A percentile compares a stretch with the other conserved stretches of the same genome.
Conservation (phyloP, 2,329 filamentous ascomycete species). For the Fonsecaea erecta region DNA sequence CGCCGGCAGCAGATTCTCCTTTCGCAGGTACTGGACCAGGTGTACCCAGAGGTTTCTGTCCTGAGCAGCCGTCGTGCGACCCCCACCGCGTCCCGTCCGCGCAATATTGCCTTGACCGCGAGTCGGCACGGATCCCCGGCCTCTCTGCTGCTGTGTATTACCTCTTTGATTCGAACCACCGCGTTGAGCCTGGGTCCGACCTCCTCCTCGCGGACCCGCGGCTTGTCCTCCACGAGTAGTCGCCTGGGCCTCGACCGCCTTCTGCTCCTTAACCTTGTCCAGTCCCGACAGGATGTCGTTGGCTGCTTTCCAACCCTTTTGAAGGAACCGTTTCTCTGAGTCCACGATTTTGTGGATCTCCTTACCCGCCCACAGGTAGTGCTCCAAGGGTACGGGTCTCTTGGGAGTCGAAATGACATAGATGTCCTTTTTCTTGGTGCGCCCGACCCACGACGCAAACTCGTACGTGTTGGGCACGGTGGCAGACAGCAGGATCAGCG, state of each 20-base stretch:
- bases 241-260: slow-evolving; percentile 52
- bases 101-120: slow-evolving; percentile 83
- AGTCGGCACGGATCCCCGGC: slow-evolving; percentile 58
- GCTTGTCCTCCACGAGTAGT: slow-evolving; percentile 40
- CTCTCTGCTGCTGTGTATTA: slow-evolving; percentile 57
- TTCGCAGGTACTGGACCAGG: slow-evolving; percentile 86
- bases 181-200: slow-evolving; percentile 56
- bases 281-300: slow-evolving; percentile 80
- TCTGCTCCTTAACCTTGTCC: slow-evolving; percentile 71
- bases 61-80: slow-evolving; percentile 85
- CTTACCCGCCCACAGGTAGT: slow-evolving; percentile 95
- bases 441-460: slow-evolving; percentile 96
- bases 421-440: slow-evolving; percentile 98
- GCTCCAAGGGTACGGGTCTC: slow-evolving; percentile 89
- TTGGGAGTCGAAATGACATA: slow-evolving; percentile 98
- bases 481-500: slow-evolving; percentile 89
- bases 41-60: slow-evolving; percentile 98
- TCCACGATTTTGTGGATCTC: slow-evolving; percentile 94
- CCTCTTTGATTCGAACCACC: slow-evolving; percentile 61
- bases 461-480: slow-evolving; percentile 98
- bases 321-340: slow-evolving; percentile 86
- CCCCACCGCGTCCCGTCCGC: slow-evolving; percentile 80
- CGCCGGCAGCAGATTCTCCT: slow-evolving; percentile 82
- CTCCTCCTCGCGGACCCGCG: slow-evolving; percentile 56
- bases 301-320: slow-evolving; percentile 93